Evolutionary conservation across 139 green algal species (phyloP).

Genomic region (Chlamydomonas urium): DNA sequence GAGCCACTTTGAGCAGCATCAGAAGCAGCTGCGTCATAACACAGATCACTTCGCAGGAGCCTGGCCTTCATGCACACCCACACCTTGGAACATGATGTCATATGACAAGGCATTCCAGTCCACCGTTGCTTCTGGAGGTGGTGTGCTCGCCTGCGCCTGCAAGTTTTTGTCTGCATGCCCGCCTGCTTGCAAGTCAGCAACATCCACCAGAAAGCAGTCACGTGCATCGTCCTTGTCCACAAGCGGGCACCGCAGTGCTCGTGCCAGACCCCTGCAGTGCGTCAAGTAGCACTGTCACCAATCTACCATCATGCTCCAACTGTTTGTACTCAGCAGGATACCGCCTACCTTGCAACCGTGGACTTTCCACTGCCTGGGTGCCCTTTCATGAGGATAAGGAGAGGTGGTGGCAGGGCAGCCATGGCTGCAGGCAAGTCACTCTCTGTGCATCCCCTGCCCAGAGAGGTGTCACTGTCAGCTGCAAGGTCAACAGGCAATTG

Average conservation of each 20-base stretch:
- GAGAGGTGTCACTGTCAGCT: no score
- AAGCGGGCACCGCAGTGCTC: constrained; percentile 47
- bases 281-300: no score
- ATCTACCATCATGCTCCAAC: no score
- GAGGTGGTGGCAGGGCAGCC: neutral
- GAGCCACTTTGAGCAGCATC: constrained; percentile 14
- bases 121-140: neutral
- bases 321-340: no score
- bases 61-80: neutral
- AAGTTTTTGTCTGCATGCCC: neutral
- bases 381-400: constrained; percentile 26
- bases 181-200: neutral
- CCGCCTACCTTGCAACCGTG: constrained; percentile 39
- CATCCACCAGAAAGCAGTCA: constrained; percentile 37
- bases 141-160: neutral
- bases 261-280: constrained; percentile 28
- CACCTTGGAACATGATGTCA: constrained; percentile 55
- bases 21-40: neutral
- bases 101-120: constrained; percentile 73
- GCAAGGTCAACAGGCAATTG: no score
- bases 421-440: no score
- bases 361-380: constrained; percentile 44
- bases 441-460: no score
- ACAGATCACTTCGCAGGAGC: neutral
- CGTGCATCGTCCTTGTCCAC: constrained; percentile 78